Percentiles rank a stretch among this genome's conserved stretches.
phyloP scores from a whole-genome alignment of 2,329 filamentous ascomycete genomes.

The Calonectria ilicicola region DNA sequence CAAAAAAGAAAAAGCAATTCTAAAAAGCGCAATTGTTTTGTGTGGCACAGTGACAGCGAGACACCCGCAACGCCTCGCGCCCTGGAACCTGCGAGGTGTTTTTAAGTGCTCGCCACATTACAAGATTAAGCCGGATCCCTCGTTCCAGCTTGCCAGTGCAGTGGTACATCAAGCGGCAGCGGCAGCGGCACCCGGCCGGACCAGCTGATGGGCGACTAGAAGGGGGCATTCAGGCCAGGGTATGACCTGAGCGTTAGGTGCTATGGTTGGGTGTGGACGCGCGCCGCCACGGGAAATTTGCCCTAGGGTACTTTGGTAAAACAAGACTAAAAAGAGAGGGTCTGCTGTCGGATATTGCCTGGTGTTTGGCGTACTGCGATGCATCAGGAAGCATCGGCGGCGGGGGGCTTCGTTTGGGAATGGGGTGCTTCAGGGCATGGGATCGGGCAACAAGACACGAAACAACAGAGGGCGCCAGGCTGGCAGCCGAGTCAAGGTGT shows the following conservation, averaged over 20 bases:
- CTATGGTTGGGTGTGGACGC: constrained; percentile 11
- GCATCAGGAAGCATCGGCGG: neutral
- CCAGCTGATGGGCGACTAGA: constrained; percentile 9
- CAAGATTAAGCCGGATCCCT: constrained; percentile 32
- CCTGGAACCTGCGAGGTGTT: constrained; percentile 11
- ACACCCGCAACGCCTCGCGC: neutral
- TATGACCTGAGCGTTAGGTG: constrained; percentile 11
- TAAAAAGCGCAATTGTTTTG: neutral
- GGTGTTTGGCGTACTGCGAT: constrained; percentile 7
- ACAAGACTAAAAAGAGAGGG: neutral
- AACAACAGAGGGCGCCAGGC: neutral
- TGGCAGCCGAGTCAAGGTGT: constrained; percentile 3
- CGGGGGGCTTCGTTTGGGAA: neutral
- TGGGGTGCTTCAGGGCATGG: neutral
- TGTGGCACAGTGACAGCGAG: constrained; percentile 13
- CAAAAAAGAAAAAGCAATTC: constrained; percentile 23
- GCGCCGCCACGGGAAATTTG: constrained; percentile 18
- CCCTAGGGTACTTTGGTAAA: neutral
- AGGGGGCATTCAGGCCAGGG: constrained; percentile 25
- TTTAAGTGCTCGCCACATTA: constrained; percentile 15
- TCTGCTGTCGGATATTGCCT: constrained; percentile 3
- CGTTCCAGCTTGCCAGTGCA: constrained; percentile 1
- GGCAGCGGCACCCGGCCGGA: constrained; percentile 20
- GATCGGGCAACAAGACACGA: neutral
- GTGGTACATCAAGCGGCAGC: constrained; percentile 29